Evolutionary conservation across 805 yeast species (phyloP), one percentile per base, ranked within the genome.

Genomic region (Spathaspora passalidarum): DNA sequence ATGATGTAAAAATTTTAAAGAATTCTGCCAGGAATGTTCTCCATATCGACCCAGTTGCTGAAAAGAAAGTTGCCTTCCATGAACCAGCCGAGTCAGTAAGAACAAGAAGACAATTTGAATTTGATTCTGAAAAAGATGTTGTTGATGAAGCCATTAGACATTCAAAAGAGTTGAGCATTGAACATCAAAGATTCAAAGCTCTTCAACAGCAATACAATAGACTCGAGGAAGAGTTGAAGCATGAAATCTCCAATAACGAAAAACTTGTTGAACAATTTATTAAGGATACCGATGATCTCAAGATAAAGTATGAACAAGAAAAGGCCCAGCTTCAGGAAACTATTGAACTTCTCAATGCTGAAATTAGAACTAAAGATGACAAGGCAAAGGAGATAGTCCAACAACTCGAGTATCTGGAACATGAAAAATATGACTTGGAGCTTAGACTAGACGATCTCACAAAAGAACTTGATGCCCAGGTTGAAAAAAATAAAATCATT

Each of bases 1-100:
- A 51, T 17, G 52, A 51, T 38, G 50, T 57, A 10, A 43, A 51
- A 9, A 37, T 32, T 9, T 46, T 61, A 26, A 50, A 49, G 23
- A 39, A 48, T 8, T 57, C 62, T 7, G 59, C 61, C 10, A 44
- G 46, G 40, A 45, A 46, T 11, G 44, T 49, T 11, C 39, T 52
- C 7, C 43, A 49, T 13, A 46, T 51, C 4, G 41, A 43, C 11
- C 26, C 45, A 3, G 42, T 42, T 10, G 49, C 42, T 6, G 47
- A 5, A 49, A 51, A 56, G 41, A 44, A 48, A 14, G 59, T 56
- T 10, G 29, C 52, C 5, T 53, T 56, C 29, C 44, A 53, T 35
- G 47, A 45, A 13, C 14, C 18, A 13, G 18, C 32, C 21, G 41
- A 16, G 5, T 16, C 20, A 6, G 14, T 25, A 16, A 38, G 20